Conservation (phyloP, 495 filamentous ascomycete species). For the Sordaria brevicollis region DNA sequence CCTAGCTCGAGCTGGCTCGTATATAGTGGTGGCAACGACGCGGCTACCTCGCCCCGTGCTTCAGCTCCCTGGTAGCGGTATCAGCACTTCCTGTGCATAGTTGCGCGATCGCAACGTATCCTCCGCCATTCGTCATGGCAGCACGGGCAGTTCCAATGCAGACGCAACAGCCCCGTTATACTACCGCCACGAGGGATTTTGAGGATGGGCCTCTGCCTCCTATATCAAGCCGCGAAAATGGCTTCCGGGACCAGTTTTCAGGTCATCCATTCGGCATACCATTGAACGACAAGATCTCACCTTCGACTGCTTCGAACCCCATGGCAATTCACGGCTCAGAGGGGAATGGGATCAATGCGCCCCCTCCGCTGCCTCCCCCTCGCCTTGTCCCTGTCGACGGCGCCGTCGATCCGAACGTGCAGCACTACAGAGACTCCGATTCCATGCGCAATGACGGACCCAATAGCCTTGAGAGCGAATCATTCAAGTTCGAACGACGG, state of each 20-base stretch:
- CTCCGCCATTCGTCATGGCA: neutral
- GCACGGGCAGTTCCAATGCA: neutral
- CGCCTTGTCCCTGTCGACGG: constrained; percentile 27
- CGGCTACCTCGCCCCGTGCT: neutral
- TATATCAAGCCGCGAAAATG: constrained; percentile 18
- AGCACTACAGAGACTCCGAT: constrained; percentile 15
- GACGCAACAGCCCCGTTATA: neutral
- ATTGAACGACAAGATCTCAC: constrained; percentile 18
- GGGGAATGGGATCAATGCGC: constrained; percentile 20
- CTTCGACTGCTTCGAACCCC: constrained; percentile 20
- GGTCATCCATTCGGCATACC: constrained; percentile 6
- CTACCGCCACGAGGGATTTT: constrained; percentile 3
- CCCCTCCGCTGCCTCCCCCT: constrained; percentile 42
- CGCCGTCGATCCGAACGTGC: constrained; percentile 21
- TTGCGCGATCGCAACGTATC: neutral
- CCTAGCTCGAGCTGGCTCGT: neutral
- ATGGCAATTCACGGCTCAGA: constrained; percentile 25
- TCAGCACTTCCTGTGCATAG: neutral
- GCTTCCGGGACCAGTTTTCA: constrained; percentile 9
- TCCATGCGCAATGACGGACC: constrained; percentile 11
- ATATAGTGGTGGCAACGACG: neutral
- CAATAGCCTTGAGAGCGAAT: constrained; percentile 15
- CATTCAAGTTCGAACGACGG: constrained; percentile 16
- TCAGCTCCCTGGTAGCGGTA: neutral
- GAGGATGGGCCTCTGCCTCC: constrained; percentile 15